Conservation (phyloP, 768 basidiomycete genomes). For the Pulveroboletus sp. region DNA sequence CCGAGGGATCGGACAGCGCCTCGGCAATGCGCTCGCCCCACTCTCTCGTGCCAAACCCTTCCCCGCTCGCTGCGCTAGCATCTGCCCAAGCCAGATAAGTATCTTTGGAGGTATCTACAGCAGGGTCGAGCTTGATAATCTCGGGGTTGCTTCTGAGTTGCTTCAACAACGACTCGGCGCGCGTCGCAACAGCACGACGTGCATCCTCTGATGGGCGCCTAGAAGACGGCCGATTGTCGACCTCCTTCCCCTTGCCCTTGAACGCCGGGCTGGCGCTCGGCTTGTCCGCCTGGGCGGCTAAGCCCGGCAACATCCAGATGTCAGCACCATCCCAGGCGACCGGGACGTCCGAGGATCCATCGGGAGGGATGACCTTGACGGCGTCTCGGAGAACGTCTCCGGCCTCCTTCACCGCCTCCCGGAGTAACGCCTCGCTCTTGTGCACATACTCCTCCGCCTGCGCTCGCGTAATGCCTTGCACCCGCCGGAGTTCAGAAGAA, state of each 20-base stretch:
- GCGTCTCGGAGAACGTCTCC: constrained; percentile 82
- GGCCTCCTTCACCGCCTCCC: constrained; percentile 74
- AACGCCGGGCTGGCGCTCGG: neutral
- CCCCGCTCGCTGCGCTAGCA: constrained; percentile 51
- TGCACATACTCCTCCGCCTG: constrained; percentile 84
- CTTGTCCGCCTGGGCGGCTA: constrained; percentile 21
- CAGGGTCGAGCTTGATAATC: constrained; percentile 74
- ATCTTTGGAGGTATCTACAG: constrained; percentile 52
- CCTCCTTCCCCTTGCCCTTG: constrained; percentile 39
- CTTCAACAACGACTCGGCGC: constrained; percentile 73
- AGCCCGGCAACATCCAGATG: constrained; percentile 70
- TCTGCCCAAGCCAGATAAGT: constrained; percentile 62
- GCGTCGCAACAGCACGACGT: constrained; percentile 58
- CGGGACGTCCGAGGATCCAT: constrained; percentile 32
- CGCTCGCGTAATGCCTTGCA: constrained; percentile 69
- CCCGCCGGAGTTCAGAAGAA: constrained; percentile 61
- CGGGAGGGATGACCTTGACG: constrained; percentile 89
- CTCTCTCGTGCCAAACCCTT: constrained; percentile 39
- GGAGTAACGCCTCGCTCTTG: constrained; percentile 61
- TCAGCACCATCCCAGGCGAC: constrained; percentile 83
- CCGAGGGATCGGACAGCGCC: constrained; percentile 46
- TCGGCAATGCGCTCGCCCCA: constrained; percentile 53
- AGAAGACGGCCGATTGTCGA: constrained; percentile 25
- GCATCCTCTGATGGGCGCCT: constrained; percentile 35
- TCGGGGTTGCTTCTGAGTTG: constrained; percentile 71